phyloP scores from a whole-genome alignment of 2,329 filamentous ascomycete species.

The Catunica adiposa region DNA sequence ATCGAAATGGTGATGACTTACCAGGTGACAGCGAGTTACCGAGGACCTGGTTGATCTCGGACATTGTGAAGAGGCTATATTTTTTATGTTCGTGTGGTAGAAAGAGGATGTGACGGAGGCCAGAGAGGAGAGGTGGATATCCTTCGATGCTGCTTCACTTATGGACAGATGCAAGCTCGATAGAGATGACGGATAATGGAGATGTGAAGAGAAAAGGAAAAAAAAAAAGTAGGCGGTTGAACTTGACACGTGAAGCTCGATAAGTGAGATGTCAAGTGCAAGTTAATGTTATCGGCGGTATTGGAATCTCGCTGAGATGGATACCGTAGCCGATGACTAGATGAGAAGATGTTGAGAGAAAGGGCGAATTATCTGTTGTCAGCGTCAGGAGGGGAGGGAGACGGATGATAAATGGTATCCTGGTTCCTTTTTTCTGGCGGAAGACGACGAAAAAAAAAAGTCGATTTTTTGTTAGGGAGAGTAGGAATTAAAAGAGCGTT shows the following conservation, averaged over 20 bases:
- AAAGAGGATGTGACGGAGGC: slow-evolving; percentile 4
- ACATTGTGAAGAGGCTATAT: slow-evolving; percentile 42
- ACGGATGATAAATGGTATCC: slow-evolving; percentile 7
- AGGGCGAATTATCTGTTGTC: slow-evolving; percentile 5
- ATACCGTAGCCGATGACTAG: slow-evolving; percentile 1
- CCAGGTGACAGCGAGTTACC: slow-evolving; percentile 90
- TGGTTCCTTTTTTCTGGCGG: slow-evolving; percentile 6
- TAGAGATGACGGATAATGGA: not conserved
- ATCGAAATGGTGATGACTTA: slow-evolving; percentile 31
- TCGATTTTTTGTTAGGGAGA: not conserved
- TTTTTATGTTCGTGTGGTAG: slow-evolving; percentile 9
- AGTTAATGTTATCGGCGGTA: slow-evolving; percentile 2
- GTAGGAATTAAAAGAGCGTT: slow-evolving; percentile 7
- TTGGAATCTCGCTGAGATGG: slow-evolving; percentile 5
- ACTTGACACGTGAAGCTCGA: not conserved
- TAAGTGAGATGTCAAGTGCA: not conserved
- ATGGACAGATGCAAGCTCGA: slow-evolving; percentile 7
- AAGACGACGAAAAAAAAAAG: not conserved
- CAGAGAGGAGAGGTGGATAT: slow-evolving; percentile 2
- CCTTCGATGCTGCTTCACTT: slow-evolving; percentile 4
- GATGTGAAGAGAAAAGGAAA: not conserved
- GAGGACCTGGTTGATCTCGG: slow-evolving; percentile 97
- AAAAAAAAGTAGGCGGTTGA: not conserved
- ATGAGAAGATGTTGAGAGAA: not conserved
- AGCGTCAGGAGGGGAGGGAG: slow-evolving; percentile 1